These are phyloP conservation scores for Hemisphaericaspora xylofermentans DNA, from an alignment of 1,139 yeast genomes.

Conservation along the genomic window DNA sequence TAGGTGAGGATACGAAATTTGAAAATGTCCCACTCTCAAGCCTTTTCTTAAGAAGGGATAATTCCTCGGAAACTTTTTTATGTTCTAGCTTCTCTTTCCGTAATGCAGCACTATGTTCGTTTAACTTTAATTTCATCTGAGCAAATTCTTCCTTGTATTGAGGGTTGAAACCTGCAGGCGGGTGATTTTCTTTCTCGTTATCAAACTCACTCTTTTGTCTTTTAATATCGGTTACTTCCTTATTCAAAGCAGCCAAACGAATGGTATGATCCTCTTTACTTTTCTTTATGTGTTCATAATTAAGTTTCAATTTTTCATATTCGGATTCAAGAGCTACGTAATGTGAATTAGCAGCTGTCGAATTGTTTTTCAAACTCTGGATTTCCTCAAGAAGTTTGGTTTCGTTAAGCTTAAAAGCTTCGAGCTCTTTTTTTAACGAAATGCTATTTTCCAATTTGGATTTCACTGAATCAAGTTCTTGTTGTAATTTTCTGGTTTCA, in stretches of 20 bases:
- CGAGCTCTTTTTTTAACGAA: constrained; percentile 3
- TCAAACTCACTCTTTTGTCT: constrained; percentile 16
- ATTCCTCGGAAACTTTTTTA: constrained; percentile 54
- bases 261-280: constrained; percentile 28
- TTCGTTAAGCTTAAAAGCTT: constrained; percentile 4
- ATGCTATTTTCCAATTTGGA: constrained; percentile 5
- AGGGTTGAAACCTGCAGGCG: constrained; percentile 25
- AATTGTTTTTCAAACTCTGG: constrained; percentile 7
- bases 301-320: constrained; percentile 29
- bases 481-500: constrained; percentile 14
- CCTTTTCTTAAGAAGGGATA: constrained; percentile 52
- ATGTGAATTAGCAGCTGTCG: constrained; percentile 5
- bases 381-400: constrained; percentile 8
- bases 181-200: constrained; percentile 41
- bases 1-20: constrained; percentile 22
- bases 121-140: constrained; percentile 49
- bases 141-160: constrained; percentile 47
- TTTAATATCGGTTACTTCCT: constrained; percentile 24
- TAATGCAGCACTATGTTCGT: constrained; percentile 51
- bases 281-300: constrained; percentile 32
- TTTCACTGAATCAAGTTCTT: constrained; percentile 10
- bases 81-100: constrained; percentile 57
- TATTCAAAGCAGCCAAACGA: constrained; percentile 25
- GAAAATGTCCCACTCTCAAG: constrained; percentile 24
- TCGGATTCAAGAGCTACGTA: constrained; percentile 17